phyloP scores from a whole-genome alignment of 2,329 filamentous ascomycete species.

The Diplodia intermedia region DNA sequence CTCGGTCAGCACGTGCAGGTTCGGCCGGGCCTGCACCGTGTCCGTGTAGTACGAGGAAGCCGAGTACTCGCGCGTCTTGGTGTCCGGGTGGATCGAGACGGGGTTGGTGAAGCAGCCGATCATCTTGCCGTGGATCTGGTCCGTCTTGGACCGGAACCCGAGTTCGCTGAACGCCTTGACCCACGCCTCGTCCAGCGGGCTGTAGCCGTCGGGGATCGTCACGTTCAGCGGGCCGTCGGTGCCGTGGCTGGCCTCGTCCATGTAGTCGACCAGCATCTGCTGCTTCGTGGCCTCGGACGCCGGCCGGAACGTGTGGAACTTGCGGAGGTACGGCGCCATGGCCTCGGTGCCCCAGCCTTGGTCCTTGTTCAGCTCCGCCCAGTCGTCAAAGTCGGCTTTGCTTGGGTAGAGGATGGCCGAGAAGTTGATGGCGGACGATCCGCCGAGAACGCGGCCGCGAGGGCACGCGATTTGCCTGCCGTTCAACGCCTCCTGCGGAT shows the following conservation, averaged over 20 bases:
- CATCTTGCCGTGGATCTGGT: constrained; percentile 33
- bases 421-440: constrained; percentile 46
- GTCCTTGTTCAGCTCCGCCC: constrained; percentile 39
- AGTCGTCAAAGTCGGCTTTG: constrained; percentile 24
- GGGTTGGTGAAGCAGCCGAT: constrained; percentile 32
- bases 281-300: constrained; percentile 36
- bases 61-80: constrained; percentile 33
- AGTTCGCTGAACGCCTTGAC: constrained; percentile 33
- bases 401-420: constrained; percentile 13
- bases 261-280: constrained; percentile 34
- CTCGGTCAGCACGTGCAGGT: constrained; percentile 38
- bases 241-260: constrained; percentile 32
- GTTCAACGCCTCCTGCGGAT: constrained; percentile 8
- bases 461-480: constrained; percentile 27
- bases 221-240: constrained; percentile 32
- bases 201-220: constrained; percentile 27
- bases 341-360: constrained; percentile 38
- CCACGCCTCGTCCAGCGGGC: constrained; percentile 36
- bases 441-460: constrained; percentile 23
- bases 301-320: constrained; percentile 17
- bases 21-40: constrained; percentile 33
- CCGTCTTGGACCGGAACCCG: constrained; percentile 30
- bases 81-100: constrained; percentile 32
- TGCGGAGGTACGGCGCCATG: constrained; percentile 18
- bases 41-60: constrained; percentile 37